These are phyloP conservation scores for Trypanosoma avium DNA, from an alignment of 208 protist species.

Conservation along the genomic window DNA sequence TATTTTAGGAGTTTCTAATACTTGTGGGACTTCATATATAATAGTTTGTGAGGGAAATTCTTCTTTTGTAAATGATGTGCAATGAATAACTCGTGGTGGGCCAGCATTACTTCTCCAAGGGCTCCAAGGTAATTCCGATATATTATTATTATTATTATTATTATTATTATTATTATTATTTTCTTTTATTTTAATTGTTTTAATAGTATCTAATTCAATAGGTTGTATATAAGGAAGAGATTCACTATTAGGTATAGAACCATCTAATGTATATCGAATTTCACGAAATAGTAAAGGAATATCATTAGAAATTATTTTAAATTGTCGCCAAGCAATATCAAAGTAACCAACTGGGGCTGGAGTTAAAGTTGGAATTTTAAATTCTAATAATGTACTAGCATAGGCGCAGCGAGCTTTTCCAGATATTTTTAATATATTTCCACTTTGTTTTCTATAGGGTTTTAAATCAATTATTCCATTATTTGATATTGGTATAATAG, in stretches of 20 bases:
- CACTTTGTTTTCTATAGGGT: not conserved
- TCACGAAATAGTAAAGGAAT: not conserved
- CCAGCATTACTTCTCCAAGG: slow-evolving; percentile 13
- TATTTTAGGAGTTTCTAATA: slow-evolving; percentile 34
- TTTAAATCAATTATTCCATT: slow-evolving; percentile 13
- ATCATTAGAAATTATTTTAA: slow-evolving; percentile 2
- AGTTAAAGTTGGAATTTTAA: not conserved
- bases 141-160: too few relatives aligned
- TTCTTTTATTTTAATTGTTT: not conserved
- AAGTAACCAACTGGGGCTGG: slow-evolving; percentile 3
- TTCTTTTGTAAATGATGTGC: slow-evolving; percentile 21
- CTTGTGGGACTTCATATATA: slow-evolving; percentile 27
- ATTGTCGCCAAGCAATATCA: slow-evolving; percentile 8
- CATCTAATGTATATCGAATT: slow-evolving; percentile 33
- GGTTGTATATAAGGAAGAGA: slow-evolving; percentile 16
- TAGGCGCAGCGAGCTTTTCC: slow-evolving; percentile 19
- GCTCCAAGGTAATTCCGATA: slow-evolving; percentile 5
- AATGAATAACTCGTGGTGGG: slow-evolving; percentile 19
- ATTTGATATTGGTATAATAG: not conserved
- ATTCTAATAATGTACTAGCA: slow-evolving; percentile 3
- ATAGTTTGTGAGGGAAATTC: slow-evolving; percentile 19
- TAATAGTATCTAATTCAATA: slow-evolving; percentile 4
- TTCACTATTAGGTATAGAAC: slow-evolving; percentile 16
- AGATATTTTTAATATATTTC: slow-evolving; percentile 6
- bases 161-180: too few relatives aligned